Conservation (phyloP, 495 filamentous ascomycete species). For the Trypethelium eluteriae region DNA sequence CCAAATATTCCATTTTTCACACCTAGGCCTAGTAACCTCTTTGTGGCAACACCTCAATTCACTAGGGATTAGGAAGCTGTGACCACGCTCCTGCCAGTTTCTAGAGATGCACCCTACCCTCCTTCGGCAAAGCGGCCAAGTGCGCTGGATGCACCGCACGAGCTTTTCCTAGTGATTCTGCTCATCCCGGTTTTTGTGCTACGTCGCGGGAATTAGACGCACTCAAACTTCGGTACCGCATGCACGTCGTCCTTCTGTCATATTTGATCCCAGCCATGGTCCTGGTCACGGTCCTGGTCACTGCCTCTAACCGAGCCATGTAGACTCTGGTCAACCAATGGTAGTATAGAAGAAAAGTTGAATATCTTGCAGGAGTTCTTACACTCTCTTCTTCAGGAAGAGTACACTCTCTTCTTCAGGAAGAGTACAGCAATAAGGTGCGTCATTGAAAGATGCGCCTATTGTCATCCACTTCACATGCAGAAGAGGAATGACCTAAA, state of each 20-base stretch:
- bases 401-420: too few species aligned
- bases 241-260: neutral
- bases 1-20: neutral
- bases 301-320: neutral
- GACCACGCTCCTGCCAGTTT: too few species aligned
- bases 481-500: too few species aligned
- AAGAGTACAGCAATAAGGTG: too few species aligned
- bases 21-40: neutral
- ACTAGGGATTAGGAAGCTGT: too few species aligned
- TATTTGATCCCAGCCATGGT: neutral
- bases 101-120: neutral
- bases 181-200: neutral
- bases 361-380: neutral
- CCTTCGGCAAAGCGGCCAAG: slow-evolving; percentile 6
- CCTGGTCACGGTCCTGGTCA: neutral
- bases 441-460: too few species aligned
- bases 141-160: neutral
- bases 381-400: too few species aligned
- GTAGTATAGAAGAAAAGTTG: neutral
- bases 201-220: neutral
- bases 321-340: neutral
- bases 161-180: neutral
- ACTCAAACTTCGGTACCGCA: neutral
- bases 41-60: too few species aligned
- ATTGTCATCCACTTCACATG: too few species aligned